Conservation (phyloP, 768 basidiomycete species). For the Phanerochaete carnosa region DNA sequence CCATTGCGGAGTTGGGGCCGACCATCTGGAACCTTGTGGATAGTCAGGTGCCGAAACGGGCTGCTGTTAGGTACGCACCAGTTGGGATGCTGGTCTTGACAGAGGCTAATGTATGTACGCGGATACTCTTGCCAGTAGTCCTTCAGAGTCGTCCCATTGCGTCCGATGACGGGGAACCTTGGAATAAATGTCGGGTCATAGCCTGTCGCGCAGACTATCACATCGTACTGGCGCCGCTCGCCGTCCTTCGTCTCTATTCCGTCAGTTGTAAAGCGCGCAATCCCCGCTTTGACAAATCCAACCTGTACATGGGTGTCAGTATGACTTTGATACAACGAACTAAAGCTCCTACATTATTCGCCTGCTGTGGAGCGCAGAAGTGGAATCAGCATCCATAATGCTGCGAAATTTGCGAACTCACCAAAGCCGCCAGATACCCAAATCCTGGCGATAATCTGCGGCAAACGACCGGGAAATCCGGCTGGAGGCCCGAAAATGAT, state of each 20-base stretch:
- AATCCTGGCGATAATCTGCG: conserved; percentile 29
- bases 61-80: conserved; percentile 7
- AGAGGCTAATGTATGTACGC: conserved; percentile 26
- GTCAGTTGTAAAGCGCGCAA: conserved; percentile 23
- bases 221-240: conserved; percentile 24
- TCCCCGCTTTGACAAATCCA: conserved; percentile 6
- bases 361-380: conserved; percentile 40
- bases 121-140: conserved; percentile 27
- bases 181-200: conserved; percentile 20
- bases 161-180: conserved; percentile 23
- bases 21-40: conserved; percentile 2
- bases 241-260: conserved; percentile 28
- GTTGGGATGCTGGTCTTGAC: conserved; percentile 30
- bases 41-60: not conserved
- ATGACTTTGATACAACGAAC: not conserved
- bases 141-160: conserved; percentile 26
- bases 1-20: conserved; percentile 26
- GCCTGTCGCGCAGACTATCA: conserved; percentile 30
- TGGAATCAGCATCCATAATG: conserved; percentile 19
- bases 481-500: not conserved
- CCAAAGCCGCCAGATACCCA: conserved; percentile 29
- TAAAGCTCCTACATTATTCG: not conserved
- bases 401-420: not conserved
- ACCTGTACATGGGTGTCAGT: not conserved
- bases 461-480: conserved; percentile 27